Evolutionary conservation across 805 yeast genomes (phyloP).

Genomic region (Ogataea siamensis): DNA sequence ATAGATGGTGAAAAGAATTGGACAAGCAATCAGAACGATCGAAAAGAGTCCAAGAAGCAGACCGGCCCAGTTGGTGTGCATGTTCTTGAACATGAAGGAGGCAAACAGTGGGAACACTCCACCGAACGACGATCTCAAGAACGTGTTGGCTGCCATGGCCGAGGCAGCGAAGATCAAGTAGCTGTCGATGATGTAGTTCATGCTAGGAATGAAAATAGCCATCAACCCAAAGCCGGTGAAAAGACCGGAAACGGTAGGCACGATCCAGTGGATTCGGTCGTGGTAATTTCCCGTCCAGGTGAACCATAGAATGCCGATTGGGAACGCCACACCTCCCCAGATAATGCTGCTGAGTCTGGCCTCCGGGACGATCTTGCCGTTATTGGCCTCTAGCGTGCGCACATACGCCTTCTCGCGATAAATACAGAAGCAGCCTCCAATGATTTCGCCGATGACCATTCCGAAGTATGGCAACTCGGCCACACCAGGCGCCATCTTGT

Average conservation of each 20-base stretch:
- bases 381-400: conserved; percentile 46
- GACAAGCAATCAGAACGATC: conserved; percentile 59
- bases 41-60: conserved; percentile 64
- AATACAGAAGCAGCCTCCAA: conserved; percentile 56
- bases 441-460: conserved; percentile 62
- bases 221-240: conserved; percentile 68
- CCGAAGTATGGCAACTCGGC: conserved; percentile 80
- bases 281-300: conserved; percentile 85
- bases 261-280: conserved; percentile 72
- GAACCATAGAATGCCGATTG: conserved; percentile 81
- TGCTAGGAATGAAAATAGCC: conserved; percentile 63
- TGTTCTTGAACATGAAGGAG: conserved; percentile 60
- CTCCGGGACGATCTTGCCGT: conserved; percentile 70
- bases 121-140: conserved; percentile 65
- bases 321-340: conserved; percentile 66
- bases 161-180: conserved; percentile 74
- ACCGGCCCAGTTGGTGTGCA: conserved; percentile 82
- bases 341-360: conserved; percentile 77
- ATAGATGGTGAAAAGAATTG: conserved; percentile 58
- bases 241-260: conserved; percentile 66
- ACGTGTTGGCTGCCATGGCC: conserved; percentile 53
- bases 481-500: conserved; percentile 60
- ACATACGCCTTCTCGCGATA: conserved; percentile 54
- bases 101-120: conserved; percentile 74
- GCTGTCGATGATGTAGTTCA: conserved; percentile 71